Evolutionary conservation across 164 flowering plant genomes (phyloP).

Genomic region (Euptelea pleiosperma): DNA sequence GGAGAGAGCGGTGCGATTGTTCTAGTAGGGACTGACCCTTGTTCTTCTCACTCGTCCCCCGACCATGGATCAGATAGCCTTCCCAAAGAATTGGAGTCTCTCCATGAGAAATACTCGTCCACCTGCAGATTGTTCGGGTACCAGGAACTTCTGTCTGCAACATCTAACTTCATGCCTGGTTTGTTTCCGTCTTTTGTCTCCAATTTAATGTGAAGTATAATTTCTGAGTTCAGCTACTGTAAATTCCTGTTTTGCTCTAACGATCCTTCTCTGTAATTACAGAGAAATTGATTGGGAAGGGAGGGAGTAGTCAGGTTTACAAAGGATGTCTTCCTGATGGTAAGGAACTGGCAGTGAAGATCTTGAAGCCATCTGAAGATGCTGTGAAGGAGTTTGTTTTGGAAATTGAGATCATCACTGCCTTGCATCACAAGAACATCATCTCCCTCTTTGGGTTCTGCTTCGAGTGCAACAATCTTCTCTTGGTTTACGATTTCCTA

Average conservation of each 20-base stretch:
- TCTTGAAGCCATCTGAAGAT: conserved; percentile 69
- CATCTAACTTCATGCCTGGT: conserved; percentile 73
- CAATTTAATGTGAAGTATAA: no score
- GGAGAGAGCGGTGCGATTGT: conserved; percentile 63
- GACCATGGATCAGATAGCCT: no score
- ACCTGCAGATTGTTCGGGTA: conserved; percentile 65
- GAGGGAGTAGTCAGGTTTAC: conserved; percentile 87
- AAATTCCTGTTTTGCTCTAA: conserved; percentile 1
- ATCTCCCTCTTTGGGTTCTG: conserved; percentile 84
- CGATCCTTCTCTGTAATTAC: conserved; percentile 14
- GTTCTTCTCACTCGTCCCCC: no score
- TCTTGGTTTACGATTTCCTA: conserved; percentile 77
- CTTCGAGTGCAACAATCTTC: conserved; percentile 58
- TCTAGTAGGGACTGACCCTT: conserved; percentile 36
- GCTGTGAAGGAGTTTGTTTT: conserved; percentile 61
- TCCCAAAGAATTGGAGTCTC: conserved; percentile 59
- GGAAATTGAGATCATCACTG: conserved; percentile 82
- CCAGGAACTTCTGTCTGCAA: conserved; percentile 65
- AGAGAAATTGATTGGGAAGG: conserved; percentile 90
- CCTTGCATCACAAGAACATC: conserved; percentile 74
- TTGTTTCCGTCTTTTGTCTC: conserved; percentile 11
- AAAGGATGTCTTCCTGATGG: conserved; percentile 79
- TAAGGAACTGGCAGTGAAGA: conserved; percentile 82
- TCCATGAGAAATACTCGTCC: conserved; percentile 72
- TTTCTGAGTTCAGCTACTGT: no score